Evolutionary conservation across 768 basidiomycete species (phyloP).

Genomic region (Xerocomellus dryophilus): DNA sequence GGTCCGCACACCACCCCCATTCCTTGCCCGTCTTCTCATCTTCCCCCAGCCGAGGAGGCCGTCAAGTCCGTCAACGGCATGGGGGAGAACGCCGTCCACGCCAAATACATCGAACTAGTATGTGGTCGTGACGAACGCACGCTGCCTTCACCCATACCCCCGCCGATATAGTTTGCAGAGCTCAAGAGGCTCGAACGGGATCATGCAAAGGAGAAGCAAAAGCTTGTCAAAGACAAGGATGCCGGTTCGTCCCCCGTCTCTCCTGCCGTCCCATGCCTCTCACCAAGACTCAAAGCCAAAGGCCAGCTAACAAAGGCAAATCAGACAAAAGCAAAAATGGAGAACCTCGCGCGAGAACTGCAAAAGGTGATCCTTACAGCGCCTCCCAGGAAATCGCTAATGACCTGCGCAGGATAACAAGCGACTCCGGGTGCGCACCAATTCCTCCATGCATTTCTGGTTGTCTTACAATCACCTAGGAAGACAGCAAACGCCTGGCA

Average conservation of each 20-base stretch:
- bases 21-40: slow-evolving; percentile 9
- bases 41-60: slow-evolving; percentile 73
- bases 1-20: slow-evolving; percentile 44
- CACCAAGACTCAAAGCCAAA: slow-evolving; percentile 52
- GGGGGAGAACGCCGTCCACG: slow-evolving; percentile 78
- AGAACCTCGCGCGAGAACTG: slow-evolving; percentile 82
- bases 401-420: slow-evolving; percentile 70
- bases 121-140: slow-evolving; percentile 27
- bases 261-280: slow-evolving; percentile 9
- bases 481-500: slow-evolving; percentile 78
- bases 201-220: slow-evolving; percentile 90
- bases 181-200: slow-evolving; percentile 83
- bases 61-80: slow-evolving; percentile 81
- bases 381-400: slow-evolving; percentile 17
- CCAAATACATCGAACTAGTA: slow-evolving; percentile 88
- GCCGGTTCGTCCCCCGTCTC: slow-evolving; percentile 49
- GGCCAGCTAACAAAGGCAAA: slow-evolving; percentile 83
- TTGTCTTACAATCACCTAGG: slow-evolving; percentile 44
- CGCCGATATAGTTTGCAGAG: slow-evolving; percentile 70
- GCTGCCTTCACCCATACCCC: slow-evolving; percentile 21
- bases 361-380: slow-evolving; percentile 60
- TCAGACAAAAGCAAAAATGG: slow-evolving; percentile 86
- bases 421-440: slow-evolving; percentile 64
- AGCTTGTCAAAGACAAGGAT: slow-evolving; percentile 87
- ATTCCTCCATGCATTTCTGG: slow-evolving; percentile 2